Evolutionary conservation across 1,284 basidiomycete genomes (phyloP), one percentile per base, ranked within the genome.

Genomic region (Rhodofomes roseus): DNA sequence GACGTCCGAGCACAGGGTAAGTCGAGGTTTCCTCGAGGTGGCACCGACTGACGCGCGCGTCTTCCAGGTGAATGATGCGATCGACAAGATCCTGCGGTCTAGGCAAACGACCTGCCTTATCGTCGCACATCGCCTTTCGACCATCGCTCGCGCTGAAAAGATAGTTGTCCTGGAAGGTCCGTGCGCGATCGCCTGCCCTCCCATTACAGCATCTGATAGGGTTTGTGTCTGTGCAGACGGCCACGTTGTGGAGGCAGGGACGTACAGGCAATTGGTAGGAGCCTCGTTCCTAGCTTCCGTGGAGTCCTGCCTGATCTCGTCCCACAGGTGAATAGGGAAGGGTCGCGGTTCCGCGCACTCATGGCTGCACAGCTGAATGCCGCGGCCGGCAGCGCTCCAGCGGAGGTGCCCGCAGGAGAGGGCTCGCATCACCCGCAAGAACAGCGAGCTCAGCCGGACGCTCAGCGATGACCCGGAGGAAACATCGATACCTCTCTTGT

Each of bases 341-440:
- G 86, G 65, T 93, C 92, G 50, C 79, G 92, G 50, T 96, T 96
- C 79, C 81, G 91, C 18, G 77, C 78, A 9, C 79, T 96, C 50
- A 95, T 96, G 93, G 90, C 92, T 18, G 91, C 93, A 1, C 93
- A 96, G 69, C 76, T 95, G 39, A 82, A 78, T 58, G 82, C 88
- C 23, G 80, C 82, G 2, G 75, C 69, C 11, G 70, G 72, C 7
- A 69, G 68, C 8, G 20, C 5, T 20, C 34, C 40, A 16, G 16
- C 57, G 22, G 25, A 36, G 36, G 25, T 31, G 25, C n/a, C 51
- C n/a, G 18, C 51, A 31, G 46, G 9, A 34, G 46, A 31, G n/a
- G 12, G 27, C 25, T 29, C 44, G 22, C 44, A 46, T 27, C 22
- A 46, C 6, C 11, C 23, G 11, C 44, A 46, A 46, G 44, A 46